Evolutionary conservation across 2,329 filamentous ascomycete species (phyloP), one percentile per base, ranked within the genome.

Genomic region (Grosmannia clavigera): DNA sequence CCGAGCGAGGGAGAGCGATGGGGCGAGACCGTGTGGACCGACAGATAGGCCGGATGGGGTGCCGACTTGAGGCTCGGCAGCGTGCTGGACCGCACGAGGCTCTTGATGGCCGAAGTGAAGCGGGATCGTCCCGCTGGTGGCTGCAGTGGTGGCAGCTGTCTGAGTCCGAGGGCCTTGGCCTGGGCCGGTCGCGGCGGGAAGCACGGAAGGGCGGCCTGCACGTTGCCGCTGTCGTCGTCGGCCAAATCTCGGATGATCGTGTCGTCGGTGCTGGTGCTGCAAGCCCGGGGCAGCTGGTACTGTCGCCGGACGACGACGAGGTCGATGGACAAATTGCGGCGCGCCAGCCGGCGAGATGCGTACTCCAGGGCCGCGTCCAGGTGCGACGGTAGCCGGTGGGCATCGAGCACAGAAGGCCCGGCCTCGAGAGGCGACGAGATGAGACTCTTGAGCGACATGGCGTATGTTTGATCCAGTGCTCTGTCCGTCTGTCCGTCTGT

Each of bases 391-490:
- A 86, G 74, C 61, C 79, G 77, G 64, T 82, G 76, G 40, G 74
- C 73, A 65, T 84, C 80, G 61, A 84, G 77, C 59, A 85, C 73
- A 25, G 82, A 85, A 51, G 74, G 73, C 22, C 82, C 82, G 33
- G 83, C 82, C 74, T 85, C 83, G 60, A 86, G 76, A 16, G 83
- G 83, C 57, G 81, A 78, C 1, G 83, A 85, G 66, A 86, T 86
- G 60, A 73, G 75, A 60, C 76, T 73, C 71, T 83, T 85, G 55
- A 60, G 59, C 19, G 59, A 22, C 59, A 60, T 60, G 46, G 19
- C 43, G 31, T 7, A 14, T 16, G 51, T 22, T 5, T 11, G 25
- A 19, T 2, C 27, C 22, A 19, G 10, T 40, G 38, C 38, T 40
- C 11, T 40, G 38, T 31, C 7, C 29, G 29, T 31, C 29, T 22